These are phyloP conservation scores for Tuber melanosporum DNA, from an alignment of 495 filamentous ascomycete species.

Conservation along the genomic window DNA sequence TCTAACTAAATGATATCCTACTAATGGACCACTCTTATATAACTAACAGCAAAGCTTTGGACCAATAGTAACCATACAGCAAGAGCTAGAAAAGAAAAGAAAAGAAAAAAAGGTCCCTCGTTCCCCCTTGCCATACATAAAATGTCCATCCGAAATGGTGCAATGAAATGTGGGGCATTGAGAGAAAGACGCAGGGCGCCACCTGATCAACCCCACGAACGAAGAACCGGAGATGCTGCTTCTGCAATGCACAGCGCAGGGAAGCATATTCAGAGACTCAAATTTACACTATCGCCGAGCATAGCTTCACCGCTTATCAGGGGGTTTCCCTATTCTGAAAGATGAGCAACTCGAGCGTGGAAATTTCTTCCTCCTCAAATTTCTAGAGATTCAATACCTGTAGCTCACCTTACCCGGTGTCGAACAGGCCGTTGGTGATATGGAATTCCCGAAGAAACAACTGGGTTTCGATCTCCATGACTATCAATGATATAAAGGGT, in stretches of 20 bases:
- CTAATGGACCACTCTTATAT: constrained; percentile 1
- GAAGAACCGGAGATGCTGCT: neutral
- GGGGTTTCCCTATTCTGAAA: neutral
- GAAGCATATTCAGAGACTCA: neutral
- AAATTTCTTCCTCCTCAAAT: neutral
- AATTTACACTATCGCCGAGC: neutral
- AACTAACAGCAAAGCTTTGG: neutral
- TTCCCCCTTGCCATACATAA: neutral
- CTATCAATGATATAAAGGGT: neutral
- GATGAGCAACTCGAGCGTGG: neutral
- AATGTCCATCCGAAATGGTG: neutral
- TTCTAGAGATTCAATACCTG: neutral
- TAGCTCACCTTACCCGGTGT: neutral
- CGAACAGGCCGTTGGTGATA: neutral
- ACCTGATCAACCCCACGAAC: constrained; percentile 2
- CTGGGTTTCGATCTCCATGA: neutral
- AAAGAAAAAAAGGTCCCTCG: neutral
- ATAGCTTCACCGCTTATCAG: neutral
- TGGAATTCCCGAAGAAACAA: neutral
- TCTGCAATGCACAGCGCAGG: neutral
- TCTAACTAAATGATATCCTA: neutral
- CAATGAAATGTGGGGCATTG: neutral
- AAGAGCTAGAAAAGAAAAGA: constrained; percentile 2
- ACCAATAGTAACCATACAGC: neutral
- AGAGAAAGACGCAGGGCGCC: neutral